Conservation (phyloP, 2,329 filamentous ascomycete genomes). For the Leptographium lundbergii region DNA sequence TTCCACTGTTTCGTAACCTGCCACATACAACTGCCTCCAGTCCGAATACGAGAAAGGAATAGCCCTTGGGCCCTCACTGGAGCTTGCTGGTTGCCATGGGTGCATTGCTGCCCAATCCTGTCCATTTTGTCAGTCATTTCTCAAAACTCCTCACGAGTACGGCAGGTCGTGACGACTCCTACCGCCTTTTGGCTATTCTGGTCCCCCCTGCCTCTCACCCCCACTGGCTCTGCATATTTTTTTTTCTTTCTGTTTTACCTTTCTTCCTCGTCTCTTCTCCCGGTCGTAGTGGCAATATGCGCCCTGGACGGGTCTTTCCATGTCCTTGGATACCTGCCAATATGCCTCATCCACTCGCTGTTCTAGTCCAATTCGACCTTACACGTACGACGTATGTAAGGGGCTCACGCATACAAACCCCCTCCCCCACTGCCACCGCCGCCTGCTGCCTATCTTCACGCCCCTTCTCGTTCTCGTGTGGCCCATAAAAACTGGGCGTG, state of each 20-base stretch:
- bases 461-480: background rate
- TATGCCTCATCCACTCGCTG: background rate
- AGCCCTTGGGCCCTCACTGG: background rate
- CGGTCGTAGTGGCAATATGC: background rate
- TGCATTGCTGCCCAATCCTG: background rate
- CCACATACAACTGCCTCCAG: background rate
- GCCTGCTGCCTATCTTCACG: background rate
- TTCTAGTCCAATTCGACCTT: background rate
- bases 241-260: background rate
- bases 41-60: background rate
- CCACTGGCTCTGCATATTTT: background rate
- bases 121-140: too few species aligned
- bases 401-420: background rate
- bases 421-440: background rate
- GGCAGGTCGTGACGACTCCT: background rate
- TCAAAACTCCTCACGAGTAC: background rate
- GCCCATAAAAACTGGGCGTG: background rate
- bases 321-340: background rate
- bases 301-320: background rate
- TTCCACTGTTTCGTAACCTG: background rate
- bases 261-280: background rate
- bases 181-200: background rate
- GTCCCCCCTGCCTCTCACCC: background rate
- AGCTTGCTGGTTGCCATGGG: background rate
- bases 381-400: background rate